These are phyloP conservation scores for Colletotrichum siamense DNA, from an alignment of 2,329 filamentous ascomycete genomes.

Conservation along the genomic window DNA sequence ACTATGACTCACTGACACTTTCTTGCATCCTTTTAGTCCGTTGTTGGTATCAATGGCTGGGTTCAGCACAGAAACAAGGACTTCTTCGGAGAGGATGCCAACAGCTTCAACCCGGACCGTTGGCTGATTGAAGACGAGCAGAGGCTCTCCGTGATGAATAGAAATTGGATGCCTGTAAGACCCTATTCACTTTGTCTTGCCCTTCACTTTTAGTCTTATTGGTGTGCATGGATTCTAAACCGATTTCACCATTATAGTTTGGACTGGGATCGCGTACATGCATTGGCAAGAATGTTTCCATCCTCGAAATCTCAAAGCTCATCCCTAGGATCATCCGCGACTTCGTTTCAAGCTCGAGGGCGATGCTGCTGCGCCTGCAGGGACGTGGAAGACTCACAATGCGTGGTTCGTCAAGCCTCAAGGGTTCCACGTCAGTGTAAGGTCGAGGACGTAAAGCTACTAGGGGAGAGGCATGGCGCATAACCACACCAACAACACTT, in stretches of 20 bases:
- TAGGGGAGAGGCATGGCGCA: neutral
- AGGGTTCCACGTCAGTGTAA: constrained; percentile 37
- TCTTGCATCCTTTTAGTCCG: constrained; percentile 19
- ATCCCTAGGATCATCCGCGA: constrained; percentile 40
- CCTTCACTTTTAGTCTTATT: neutral
- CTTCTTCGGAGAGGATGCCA: constrained; percentile 37
- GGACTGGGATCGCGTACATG: constrained; percentile 47
- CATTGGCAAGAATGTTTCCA: constrained; percentile 47
- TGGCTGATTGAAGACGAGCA: constrained; percentile 38
- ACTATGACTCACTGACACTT: neutral
- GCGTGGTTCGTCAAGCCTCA: constrained; percentile 48
- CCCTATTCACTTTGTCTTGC: accelerated
- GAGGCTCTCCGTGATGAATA: constrained; percentile 30
- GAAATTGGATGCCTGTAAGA: constrained; percentile 32
- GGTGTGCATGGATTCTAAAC: accelerated
- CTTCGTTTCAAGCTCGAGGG: constrained; percentile 34
- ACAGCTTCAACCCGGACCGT: constrained; percentile 43
- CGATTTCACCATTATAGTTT: constrained; percentile 32
- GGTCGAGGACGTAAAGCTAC: neutral
- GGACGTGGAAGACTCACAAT: constrained; percentile 38
- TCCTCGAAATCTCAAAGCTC: constrained; percentile 48
- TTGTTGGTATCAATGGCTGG: constrained; percentile 42
- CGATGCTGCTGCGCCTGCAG: neutral
- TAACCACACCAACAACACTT: neutral
- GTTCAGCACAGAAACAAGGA: constrained; percentile 35